Evolutionary conservation across 345 rosid genomes (phyloP).

Genomic region (Turnera subulata): DNA sequence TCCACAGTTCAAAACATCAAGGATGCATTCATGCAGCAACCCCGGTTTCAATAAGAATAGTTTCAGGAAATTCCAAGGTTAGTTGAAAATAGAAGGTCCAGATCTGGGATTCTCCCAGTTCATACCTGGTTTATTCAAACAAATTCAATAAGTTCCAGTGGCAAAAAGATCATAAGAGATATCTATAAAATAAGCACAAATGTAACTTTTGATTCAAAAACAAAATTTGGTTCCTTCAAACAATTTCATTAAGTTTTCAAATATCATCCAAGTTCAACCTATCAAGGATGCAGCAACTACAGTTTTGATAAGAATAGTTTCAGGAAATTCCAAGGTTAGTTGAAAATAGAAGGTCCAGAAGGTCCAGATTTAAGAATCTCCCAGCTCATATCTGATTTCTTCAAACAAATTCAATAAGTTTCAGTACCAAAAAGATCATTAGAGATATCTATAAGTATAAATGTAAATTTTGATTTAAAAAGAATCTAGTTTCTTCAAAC

Average conservation of each 20-base stretch:
- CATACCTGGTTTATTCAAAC: background rate
- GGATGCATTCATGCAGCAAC: background rate
- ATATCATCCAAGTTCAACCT: background rate
- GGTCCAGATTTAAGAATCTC: background rate
- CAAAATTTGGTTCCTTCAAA: no score
- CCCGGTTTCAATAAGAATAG: background rate
- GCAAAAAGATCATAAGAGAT: background rate
- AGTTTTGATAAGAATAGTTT: background rate
- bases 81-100: background rate
- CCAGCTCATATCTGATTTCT: background rate
- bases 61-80: background rate
- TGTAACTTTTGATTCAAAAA: no score
- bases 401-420: background rate
- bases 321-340: background rate
- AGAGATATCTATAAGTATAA: background rate
- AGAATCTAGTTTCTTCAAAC: no score
- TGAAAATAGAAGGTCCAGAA: background rate
- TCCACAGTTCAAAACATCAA: background rate
- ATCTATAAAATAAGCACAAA: background rate
- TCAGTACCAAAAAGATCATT: background rate
- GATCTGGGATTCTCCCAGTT: background rate
- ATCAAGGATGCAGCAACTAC: background rate
- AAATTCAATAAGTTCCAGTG: background rate
- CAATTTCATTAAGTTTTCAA: no score
- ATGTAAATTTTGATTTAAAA: no score